Conservation (phyloP, 2,329 filamentous ascomycete genomes). For the Curvularia eragrostidis region DNA sequence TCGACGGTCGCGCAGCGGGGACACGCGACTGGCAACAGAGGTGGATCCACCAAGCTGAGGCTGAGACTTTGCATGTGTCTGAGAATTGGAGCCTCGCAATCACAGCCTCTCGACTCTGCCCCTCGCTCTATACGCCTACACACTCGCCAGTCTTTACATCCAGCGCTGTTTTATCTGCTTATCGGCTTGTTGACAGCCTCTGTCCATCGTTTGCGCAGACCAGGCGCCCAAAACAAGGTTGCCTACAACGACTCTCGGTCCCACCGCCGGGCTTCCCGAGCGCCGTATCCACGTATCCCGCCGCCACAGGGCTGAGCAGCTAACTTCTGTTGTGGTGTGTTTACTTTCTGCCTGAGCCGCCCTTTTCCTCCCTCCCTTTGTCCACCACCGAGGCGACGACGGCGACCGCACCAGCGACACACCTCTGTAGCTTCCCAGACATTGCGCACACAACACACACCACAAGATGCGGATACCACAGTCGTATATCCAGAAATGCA, state of each 20-base stretch:
- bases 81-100: constrained; percentile 2
- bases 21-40: constrained; percentile 16
- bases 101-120: constrained; percentile 3
- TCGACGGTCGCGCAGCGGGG: constrained; percentile 11
- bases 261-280: constrained; percentile 5
- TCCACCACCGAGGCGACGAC: not conserved
- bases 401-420: not conserved
- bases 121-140: not conserved
- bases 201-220: not conserved
- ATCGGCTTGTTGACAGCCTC: not conserved
- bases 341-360: not conserved
- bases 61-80: constrained; percentile 22
- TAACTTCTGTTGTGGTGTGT: not conserved
- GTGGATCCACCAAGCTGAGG: constrained; percentile 21
- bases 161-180: not conserved
- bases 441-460: not conserved
- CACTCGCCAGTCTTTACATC: not conserved
- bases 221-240: not conserved
- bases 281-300: constrained; percentile 2
- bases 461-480: constrained; percentile 54
- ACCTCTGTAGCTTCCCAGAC: not conserved
- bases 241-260: not conserved
- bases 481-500: constrained; percentile 61
- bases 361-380: not conserved
- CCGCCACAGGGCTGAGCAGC: constrained; percentile 2